Evolutionary conservation across 106 monocot species (phyloP), one percentile per base, ranked within the genome.

Genomic region (Agapanthus africanus): DNA sequence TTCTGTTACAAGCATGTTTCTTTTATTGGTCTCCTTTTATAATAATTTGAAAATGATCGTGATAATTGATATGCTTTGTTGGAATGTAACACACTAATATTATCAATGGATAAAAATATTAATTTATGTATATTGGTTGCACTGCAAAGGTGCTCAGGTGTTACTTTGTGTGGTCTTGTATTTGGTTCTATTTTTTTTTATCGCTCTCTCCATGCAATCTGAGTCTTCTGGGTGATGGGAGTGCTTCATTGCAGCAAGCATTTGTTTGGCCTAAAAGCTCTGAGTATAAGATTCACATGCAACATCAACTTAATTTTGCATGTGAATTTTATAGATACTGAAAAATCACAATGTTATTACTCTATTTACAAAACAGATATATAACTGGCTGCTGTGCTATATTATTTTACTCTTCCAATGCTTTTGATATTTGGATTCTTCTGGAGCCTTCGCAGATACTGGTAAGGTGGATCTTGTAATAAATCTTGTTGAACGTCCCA

Each of bases 401-500:
- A 21, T 37, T 63, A 19, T 37, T 63, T 63, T 27, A 36, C 18
- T 59, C 35, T n/a, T 37, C 2, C 21, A 11, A 18, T 15, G n/a
- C n/a, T n/a, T n/a, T 6, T 36, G 7, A 37, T 63, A 37, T 26
- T 37, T 37, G 7, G 63, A 8, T 7, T 11, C 31, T 10, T 62
- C 36, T 18, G 34, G 34, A 25, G 42, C 13, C 9, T 71, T 49
- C 78, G 28, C 69, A 95, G 95, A 97, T 81, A 76, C 88, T 19
- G 72, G 82, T 28, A 97, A 91, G 76, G 95, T 97, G 51, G 95
- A 97, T 77, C 77, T 97, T 50, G 74, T 89, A 3, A 97, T 97
- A 88, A 97, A 97, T 88, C 91, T 97, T 72, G 91, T 97, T 37
- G 95, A 97, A 40, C 81, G 95, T 49, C 81, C 88, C 63, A 85